Evolutionary conservation across 371 early-diverging fungal genomes (phyloP).

Genomic region (Mortierella sp.): DNA sequence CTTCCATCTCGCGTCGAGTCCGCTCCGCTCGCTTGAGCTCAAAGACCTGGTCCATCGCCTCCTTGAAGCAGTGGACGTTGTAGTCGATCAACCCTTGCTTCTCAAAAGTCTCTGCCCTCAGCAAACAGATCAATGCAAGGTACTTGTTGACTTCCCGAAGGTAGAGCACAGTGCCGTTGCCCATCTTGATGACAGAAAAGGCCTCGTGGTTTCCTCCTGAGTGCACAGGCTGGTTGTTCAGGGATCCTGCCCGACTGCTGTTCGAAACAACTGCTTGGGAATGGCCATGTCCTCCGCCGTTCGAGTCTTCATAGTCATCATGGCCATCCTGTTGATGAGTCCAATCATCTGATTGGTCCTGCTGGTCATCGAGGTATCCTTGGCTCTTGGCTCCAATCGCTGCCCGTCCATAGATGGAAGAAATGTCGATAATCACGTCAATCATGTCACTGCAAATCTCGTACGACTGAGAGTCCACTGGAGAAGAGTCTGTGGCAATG

Average conservation of each 20-base stretch:
- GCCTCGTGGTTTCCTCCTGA: constrained; percentile 59
- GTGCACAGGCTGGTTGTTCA: constrained; percentile 32
- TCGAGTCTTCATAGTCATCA: constrained; percentile 31
- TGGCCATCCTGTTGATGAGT: constrained; percentile 36
- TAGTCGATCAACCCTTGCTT: constrained; percentile 92
- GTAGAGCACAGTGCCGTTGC: constrained; percentile 88
- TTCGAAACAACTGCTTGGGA: constrained; percentile 34
- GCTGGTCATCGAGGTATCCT: constrained; percentile 44
- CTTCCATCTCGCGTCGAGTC: constrained; percentile 51
- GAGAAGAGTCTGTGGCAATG: constrained; percentile 95
- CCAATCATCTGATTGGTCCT: constrained; percentile 46
- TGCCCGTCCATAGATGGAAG: constrained; percentile 82
- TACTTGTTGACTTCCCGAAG: constrained; percentile 82
- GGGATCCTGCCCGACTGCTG: constrained; percentile 39
- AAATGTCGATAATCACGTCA: constrained; percentile 91
- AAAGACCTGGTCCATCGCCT: constrained; percentile 79
- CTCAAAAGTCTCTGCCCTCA: constrained; percentile 90
- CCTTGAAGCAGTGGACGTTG: constrained; percentile 87
- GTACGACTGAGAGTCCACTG: constrained; percentile 94
- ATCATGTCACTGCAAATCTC: constrained; percentile 96
- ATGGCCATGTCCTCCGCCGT: constrained; percentile 9
- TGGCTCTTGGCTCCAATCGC: constrained; percentile 52
- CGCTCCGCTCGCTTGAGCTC: constrained; percentile 64
- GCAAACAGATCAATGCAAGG: constrained; percentile 84
- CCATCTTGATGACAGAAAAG: constrained; percentile 78